These are phyloP conservation scores for Ustilaginoidea virens DNA, from an alignment of 2,329 filamentous ascomycete genomes.

Conservation along the genomic window DNA sequence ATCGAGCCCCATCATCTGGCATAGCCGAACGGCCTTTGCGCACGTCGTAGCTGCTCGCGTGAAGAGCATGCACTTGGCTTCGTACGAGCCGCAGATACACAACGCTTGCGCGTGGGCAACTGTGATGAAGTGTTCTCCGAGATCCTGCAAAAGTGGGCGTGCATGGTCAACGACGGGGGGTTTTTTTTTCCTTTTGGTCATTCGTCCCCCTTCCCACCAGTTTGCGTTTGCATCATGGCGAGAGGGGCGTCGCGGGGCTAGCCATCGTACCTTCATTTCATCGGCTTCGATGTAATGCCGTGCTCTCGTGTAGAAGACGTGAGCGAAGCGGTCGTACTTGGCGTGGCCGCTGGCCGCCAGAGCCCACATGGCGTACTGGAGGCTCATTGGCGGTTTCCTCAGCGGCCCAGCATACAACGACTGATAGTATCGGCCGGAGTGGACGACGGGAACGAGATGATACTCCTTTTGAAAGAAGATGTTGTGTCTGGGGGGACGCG, in stretches of 20 bases:
- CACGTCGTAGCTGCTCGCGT: constrained; percentile 73
- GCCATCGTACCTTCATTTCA: constrained; percentile 52
- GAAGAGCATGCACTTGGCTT: constrained; percentile 76
- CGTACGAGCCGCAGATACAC: constrained; percentile 58
- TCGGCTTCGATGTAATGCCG: constrained; percentile 72
- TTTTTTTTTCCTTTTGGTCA: too few relatives aligned
- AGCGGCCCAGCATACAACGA: constrained; percentile 57
- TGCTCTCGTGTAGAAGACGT: constrained; percentile 67
- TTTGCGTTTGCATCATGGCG: too few relatives aligned
- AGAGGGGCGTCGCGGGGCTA: too few relatives aligned
- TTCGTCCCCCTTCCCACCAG: too few relatives aligned
- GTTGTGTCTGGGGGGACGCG: constrained; percentile 35
- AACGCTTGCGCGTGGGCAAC: constrained; percentile 71
- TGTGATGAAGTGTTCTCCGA: constrained; percentile 67
- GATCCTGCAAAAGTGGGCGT: constrained; percentile 28
- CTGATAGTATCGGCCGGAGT: constrained; percentile 59
- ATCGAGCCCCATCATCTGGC: constrained; percentile 76
- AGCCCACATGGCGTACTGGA: constrained; percentile 84
- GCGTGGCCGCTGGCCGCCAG: constrained; percentile 55
- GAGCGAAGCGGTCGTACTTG: constrained; percentile 57
- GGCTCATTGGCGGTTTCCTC: constrained; percentile 63
- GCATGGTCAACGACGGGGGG: too few relatives aligned
- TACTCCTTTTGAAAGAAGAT: constrained; percentile 66
- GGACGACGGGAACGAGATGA: constrained; percentile 59
- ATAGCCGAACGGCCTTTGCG: constrained; percentile 53